Base-by-base conservation (phyloP, 169 alveolate genomes). In the Eimeria tenella region DNA sequence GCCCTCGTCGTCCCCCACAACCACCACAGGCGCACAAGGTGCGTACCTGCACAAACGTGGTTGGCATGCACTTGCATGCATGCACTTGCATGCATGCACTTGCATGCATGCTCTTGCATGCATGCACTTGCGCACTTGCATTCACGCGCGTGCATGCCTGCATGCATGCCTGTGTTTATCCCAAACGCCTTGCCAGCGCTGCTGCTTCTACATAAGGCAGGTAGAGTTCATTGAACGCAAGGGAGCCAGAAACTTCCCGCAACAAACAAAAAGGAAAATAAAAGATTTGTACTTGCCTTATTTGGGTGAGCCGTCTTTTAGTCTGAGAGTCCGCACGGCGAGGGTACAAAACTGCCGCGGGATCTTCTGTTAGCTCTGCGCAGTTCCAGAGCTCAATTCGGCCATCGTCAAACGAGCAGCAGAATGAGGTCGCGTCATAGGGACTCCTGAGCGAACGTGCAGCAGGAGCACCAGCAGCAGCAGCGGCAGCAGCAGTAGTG, bases 301-400 rank as follows among this genome's bases (percentile, higher is more conserved):
- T 94, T 62, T 89, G 21, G 87, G 96, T 88, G 86, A 95, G 81
- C 15, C 68, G 70, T 52, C 88, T n/a, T 13, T 17, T 21, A 21
- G 52, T 21, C 52, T 52, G 42, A 19, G 50, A 17, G 71, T 93
- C 93, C 49, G 94, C 95, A 71, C 86, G 58, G 17, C 23, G 1
- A 15, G 97, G 97, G 21, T 91, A 94, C 58, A 93, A 89, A 58
- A 74, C 79, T 9, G 82, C 94, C 42, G 74, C 79, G 13, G 94
- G 94, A 42, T 90, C 94, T 23, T 83, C 94, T 96, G 96, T 83
- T 95, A 96, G 94, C 93, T 88, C 95, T 7, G 93, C 96, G 82
- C 97, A 95, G 94, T 98, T 99, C 99, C 99, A 98, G 23, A 98
- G 96, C 95, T 98, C 99, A 55, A 98, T 95, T 93, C 99, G 96